A percentile compares a stretch with the other conserved stretches of the same genome.
These are phyloP conservation scores for Panaeolus cyanescens DNA, from an alignment of 768 basidiomycete species.

Conservation along the genomic window DNA sequence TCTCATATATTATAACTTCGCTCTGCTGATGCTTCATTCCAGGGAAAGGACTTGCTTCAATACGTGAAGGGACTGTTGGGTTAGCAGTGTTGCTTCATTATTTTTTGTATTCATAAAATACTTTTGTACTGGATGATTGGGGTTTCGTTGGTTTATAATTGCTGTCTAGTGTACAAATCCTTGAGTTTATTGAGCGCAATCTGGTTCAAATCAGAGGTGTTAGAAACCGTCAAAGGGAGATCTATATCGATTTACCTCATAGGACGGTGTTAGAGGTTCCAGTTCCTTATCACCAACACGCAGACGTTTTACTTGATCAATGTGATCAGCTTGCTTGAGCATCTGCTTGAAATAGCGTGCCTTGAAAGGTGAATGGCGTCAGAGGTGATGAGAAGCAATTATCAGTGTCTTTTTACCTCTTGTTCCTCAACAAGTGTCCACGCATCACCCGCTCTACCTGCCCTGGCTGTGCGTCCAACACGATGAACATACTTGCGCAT, in stretches of 20 bases:
- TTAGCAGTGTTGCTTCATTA: constrained; percentile 26
- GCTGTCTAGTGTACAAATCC: constrained; percentile 35
- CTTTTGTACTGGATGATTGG: neutral
- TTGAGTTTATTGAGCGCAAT: constrained; percentile 40
- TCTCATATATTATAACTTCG: neutral
- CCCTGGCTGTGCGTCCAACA: constrained; percentile 93
- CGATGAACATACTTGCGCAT: constrained; percentile 98
- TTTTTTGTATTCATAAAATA: neutral
- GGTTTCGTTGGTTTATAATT: neutral
- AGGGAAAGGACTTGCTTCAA: constrained; percentile 72
- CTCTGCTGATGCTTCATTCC: constrained; percentile 7
- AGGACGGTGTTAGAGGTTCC: constrained; percentile 52
- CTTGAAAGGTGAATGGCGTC: constrained; percentile 36
- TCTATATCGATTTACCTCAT: constrained; percentile 54
- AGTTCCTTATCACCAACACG: constrained; percentile 66
- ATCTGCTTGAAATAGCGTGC: constrained; percentile 88
- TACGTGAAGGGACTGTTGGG: constrained; percentile 73
- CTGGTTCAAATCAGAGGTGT: constrained; percentile 18
- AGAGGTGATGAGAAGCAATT: neutral
- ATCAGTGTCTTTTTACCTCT: constrained; percentile 49
- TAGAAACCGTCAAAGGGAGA: neutral
- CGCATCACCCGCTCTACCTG: constrained; percentile 84
- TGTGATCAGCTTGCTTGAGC: constrained; percentile 71
- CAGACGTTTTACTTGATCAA: constrained; percentile 67
- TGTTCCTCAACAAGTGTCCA: constrained; percentile 98